These are phyloP conservation scores for Aspergillus ibericus DNA, from an alignment of 2,329 filamentous ascomycete genomes.

Conservation along the genomic window DNA sequence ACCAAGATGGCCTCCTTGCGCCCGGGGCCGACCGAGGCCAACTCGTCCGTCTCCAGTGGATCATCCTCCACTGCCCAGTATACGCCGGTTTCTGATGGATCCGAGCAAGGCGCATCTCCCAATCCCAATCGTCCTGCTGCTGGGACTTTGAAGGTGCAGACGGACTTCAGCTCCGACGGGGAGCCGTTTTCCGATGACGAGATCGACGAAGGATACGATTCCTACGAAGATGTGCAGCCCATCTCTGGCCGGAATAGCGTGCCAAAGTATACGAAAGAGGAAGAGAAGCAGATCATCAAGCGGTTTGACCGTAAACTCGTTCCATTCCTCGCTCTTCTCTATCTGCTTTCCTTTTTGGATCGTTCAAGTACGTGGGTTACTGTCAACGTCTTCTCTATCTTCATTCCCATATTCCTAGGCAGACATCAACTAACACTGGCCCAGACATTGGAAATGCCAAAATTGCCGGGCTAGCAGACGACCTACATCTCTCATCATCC, in stretches of 20 bases:
- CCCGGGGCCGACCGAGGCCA: conserved; percentile 26
- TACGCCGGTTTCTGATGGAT: conserved; percentile 37
- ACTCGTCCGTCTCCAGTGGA: conserved; percentile 24
- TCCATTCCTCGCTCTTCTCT: conserved; percentile 76
- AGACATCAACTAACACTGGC: conserved; percentile 4
- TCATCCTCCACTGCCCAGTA: conserved; percentile 30
- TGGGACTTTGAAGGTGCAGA: conserved; percentile 34
- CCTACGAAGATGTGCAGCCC: conserved; percentile 23
- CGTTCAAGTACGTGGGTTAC: conserved; percentile 65
- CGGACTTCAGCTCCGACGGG: conserved; percentile 30
- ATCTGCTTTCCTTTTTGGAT: conserved; percentile 82
- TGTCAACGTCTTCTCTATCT: not conserved
- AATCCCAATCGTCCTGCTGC: conserved; percentile 18
- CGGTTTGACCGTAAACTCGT: conserved; percentile 79
- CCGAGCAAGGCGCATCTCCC: conserved; percentile 21
- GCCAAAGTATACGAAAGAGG: conserved; percentile 55
- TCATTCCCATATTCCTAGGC: not conserved
- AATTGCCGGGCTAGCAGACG: conserved; percentile 57
- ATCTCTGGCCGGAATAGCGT: conserved; percentile 10
- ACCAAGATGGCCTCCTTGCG: conserved; percentile 26
- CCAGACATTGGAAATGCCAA: conserved; percentile 63
- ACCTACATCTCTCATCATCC: conserved; percentile 54
- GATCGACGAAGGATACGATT: conserved; percentile 30
- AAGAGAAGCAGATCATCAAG: conserved; percentile 68
- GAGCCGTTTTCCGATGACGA: conserved; percentile 25